Conservation (phyloP, 306 rosid genomes). For the Carpinus viminea region DNA sequence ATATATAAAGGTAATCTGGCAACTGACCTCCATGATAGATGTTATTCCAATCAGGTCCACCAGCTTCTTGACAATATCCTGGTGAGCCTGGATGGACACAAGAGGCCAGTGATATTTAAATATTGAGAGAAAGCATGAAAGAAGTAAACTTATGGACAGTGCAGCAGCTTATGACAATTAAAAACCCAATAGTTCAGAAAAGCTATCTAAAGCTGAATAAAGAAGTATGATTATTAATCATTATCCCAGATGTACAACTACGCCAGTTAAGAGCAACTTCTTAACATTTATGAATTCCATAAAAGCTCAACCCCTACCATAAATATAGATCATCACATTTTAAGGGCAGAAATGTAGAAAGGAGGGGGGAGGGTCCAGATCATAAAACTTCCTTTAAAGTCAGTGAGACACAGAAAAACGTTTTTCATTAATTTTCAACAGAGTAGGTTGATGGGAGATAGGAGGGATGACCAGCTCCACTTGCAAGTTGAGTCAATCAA, state of each 20-base stretch:
- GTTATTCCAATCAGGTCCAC: constrained; percentile 98
- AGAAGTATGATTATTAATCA: neutral
- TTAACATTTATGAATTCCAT: neutral
- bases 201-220: neutral
- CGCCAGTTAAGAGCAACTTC: neutral
- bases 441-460: neutral
- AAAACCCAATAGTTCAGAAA: neutral
- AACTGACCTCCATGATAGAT: constrained; percentile 97
- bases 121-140: too few relatives aligned
- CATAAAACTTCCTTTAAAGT: neutral
- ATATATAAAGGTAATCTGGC: constrained; percentile 22
- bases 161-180: neutral
- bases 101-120: constrained; percentile 5
- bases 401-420: neutral
- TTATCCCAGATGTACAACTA: neutral
- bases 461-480: neutral
- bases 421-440: neutral
- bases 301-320: neutral
- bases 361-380: too few relatives aligned
- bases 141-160: neutral
- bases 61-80: constrained; percentile 75
- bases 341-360: too few relatives aligned
- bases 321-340: neutral
- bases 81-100: constrained; percentile 67
- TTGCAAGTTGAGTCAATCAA: neutral